Evolutionary conservation across 352 stramenopile species (phyloP), one percentile per base, ranked within the genome.

Genomic region (Pythium scleroteichum): DNA sequence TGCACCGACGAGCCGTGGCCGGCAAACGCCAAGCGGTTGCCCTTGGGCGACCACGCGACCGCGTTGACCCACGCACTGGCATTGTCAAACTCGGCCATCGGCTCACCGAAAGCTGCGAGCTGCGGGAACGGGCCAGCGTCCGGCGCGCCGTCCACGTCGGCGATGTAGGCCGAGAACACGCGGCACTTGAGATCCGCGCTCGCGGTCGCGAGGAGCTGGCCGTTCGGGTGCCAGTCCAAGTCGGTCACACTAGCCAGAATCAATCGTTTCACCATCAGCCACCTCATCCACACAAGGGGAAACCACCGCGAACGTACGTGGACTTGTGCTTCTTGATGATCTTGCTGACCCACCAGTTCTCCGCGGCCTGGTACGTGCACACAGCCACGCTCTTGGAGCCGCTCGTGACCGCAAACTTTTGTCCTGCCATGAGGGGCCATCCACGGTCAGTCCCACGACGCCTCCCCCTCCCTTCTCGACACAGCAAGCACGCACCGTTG

Each of bases 301-400:
- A 4, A 33, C 24, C 23, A 19, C n/a, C 6, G 49, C 23, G n/a
- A 20, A 97, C 74, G 56, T 92, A 95, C 85, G 94, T 98, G 35
- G 87, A 97, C 79, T 98, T 98, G 81, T 98, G 91, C 66, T 97
- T 97, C 73, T 98, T 98, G 75, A 98, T 97, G 69, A 98, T 96
- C 79, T 98, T 98, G 62, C 79, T 92, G 53, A 98, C 85, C 92
- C 95, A 98, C 94, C 94, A 98, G 73, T 98, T 95, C 65, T 97
- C 91, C 7, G 76, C 66, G 32, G 76, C 76, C 69, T 98, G 88
- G 64, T 97, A 98, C 62, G 90, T 94, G 66, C 92, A 98, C 44
- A 98, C 89, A 0, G 94, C 94, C 22, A 98, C 90, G 60, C 87
- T 96, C 73, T 98, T 98, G 62, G 90, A 80, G 32, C 91, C 88